Conservation (phyloP, 2,329 filamentous ascomycete species). For the Colletotrichum sp. region DNA sequence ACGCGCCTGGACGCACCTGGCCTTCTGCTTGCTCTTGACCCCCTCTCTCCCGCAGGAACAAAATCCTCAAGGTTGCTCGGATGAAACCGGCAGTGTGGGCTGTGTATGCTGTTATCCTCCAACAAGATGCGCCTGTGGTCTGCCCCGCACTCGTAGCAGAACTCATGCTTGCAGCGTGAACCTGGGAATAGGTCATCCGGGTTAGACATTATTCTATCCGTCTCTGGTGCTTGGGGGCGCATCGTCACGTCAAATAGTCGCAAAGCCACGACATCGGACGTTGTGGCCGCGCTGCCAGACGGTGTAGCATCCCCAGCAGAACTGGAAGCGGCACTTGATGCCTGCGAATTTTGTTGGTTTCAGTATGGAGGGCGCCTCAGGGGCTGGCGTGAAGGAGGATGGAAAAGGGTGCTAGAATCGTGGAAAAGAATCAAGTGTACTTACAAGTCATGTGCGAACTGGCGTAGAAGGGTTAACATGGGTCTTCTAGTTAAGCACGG, state of each 20-base stretch:
- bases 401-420: background rate
- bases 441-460: slow-evolving; percentile 49
- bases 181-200: slow-evolving; percentile 23
- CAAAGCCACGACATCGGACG: slow-evolving; percentile 12
- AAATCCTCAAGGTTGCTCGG: slow-evolving; percentile 21
- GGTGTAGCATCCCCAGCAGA: slow-evolving; percentile 38
- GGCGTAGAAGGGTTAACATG: slow-evolving; percentile 24
- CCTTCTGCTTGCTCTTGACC: background rate
- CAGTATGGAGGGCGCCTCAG: background rate
- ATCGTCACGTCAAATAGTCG: background rate
- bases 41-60: background rate
- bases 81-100: slow-evolving; percentile 33
- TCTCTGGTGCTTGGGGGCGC: background rate
- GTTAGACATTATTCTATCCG: background rate
- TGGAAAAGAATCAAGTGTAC: slow-evolving; percentile 17
- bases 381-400: background rate
- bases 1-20: background rate
- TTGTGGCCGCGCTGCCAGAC: slow-evolving; percentile 23
- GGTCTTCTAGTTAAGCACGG: too few relatives aligned
- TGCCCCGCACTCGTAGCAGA: slow-evolving; percentile 42
- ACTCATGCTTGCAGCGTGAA: slow-evolving; percentile 30
- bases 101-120: slow-evolving; percentile 37
- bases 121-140: slow-evolving; percentile 34
- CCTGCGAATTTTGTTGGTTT: slow-evolving; percentile 28
- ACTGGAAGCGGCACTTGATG: slow-evolving; percentile 37